Evolutionary conservation across 2,329 filamentous ascomycete species (phyloP).

Genomic region (Plenodomus tracheiphilus): DNA sequence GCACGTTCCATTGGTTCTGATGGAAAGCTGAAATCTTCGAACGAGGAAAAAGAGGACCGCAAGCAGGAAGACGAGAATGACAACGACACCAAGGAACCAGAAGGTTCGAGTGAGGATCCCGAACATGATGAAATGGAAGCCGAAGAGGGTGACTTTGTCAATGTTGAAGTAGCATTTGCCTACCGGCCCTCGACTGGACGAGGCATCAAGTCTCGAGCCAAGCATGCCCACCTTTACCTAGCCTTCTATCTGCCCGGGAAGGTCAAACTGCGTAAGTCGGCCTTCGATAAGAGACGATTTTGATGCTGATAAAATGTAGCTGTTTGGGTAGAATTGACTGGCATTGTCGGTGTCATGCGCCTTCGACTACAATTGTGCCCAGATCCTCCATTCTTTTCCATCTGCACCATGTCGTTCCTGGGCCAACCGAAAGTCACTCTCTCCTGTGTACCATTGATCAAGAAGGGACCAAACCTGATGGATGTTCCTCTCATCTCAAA

Average conservation of each 20-base stretch:
- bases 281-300: neutral
- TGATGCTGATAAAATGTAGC: constrained; percentile 45
- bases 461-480: constrained; percentile 72
- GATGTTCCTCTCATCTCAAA: constrained; percentile 74
- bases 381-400: constrained; percentile 75
- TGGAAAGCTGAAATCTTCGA: constrained; percentile 58
- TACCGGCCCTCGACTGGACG: constrained; percentile 68
- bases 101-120: constrained; percentile 40
- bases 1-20: constrained; percentile 62
- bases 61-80: constrained; percentile 48
- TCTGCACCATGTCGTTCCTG: constrained; percentile 73
- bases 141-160: constrained; percentile 77
- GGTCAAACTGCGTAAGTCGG: constrained; percentile 54
- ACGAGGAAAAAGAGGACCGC: constrained; percentile 55
- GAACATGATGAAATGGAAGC: constrained; percentile 62
- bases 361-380: constrained; percentile 72
- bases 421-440: constrained; percentile 74
- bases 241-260: constrained; percentile 69
- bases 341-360: constrained; percentile 71
- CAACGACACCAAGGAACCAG: constrained; percentile 2
- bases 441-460: constrained; percentile 70
- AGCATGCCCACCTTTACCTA: constrained; percentile 73
- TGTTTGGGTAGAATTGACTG: constrained; percentile 75
- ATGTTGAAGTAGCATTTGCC: constrained; percentile 74
- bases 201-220: constrained; percentile 64